Evolutionary conservation across 1,139 yeast genomes (phyloP).

Genomic region (Candida glucosophila): DNA sequence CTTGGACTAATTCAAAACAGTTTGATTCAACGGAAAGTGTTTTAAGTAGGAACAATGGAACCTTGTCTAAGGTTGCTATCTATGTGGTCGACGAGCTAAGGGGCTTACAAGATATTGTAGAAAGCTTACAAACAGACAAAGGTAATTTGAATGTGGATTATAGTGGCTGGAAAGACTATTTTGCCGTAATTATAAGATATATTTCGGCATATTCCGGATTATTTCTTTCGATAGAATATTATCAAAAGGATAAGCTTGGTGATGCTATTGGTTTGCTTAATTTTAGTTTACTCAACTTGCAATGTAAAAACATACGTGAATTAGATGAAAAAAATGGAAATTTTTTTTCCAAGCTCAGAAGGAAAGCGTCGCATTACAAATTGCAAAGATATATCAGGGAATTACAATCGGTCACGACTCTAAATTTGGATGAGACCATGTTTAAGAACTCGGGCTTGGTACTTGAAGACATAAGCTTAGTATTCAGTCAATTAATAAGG

Average conservation of each 20-base stretch:
- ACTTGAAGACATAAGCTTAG: constrained; percentile 27
- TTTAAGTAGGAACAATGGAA: constrained; percentile 28
- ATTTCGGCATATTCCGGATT: constrained; percentile 35
- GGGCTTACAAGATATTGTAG: constrained; percentile 11
- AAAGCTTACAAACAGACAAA: constrained; percentile 6
- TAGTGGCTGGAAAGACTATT: constrained; percentile 26
- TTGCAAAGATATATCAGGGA: constrained; percentile 25
- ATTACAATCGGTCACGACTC: constrained; percentile 28
- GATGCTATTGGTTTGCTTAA: constrained; percentile 36
- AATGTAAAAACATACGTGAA: constrained; percentile 21
- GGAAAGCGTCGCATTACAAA: constrained; percentile 18
- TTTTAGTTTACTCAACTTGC: constrained; percentile 29
- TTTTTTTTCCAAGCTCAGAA: constrained; percentile 13
- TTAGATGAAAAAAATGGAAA: too few relatives aligned
- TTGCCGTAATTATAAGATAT: constrained; percentile 25
- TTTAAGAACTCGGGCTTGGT: constrained; percentile 27
- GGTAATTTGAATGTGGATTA: constrained; percentile 8
- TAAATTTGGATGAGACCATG: constrained; percentile 27
- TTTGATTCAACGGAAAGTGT: constrained; percentile 20
- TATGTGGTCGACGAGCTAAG: constrained; percentile 27
- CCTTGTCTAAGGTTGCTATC: constrained; percentile 34
- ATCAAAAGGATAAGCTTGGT: constrained; percentile 33
- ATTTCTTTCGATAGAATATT: constrained; percentile 33
- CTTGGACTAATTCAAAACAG: constrained; percentile 30
- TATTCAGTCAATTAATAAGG: constrained; percentile 32